phyloP scores from a whole-genome alignment of 2,329 filamentous ascomycete species.

The Fusarium metavorans region DNA sequence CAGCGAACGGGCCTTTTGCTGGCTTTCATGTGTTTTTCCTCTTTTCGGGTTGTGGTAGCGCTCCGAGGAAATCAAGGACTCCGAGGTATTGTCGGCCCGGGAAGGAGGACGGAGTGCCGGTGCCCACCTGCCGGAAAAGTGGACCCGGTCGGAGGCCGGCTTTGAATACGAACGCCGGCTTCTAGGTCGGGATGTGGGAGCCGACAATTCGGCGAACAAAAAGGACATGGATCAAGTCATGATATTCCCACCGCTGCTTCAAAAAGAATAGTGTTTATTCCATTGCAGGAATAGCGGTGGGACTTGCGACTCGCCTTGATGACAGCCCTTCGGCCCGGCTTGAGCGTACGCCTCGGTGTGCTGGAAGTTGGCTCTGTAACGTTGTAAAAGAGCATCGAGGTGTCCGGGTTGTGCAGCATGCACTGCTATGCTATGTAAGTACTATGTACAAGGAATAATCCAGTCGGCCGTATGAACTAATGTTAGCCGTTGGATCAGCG shows the following conservation, averaged over 20 bases:
- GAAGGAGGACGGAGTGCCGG: background rate
- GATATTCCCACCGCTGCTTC: background rate
- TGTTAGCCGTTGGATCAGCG: constrained; percentile 8
- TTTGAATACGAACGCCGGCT: background rate
- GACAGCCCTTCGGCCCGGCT: background rate
- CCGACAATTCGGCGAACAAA: background rate
- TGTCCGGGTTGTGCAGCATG: background rate
- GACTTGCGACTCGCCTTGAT: background rate
- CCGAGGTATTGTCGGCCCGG: background rate
- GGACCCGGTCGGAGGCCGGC: background rate
- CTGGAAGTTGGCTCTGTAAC: background rate
- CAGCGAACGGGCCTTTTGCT: background rate
- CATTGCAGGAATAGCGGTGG: background rate
- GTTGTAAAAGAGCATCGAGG: background rate
- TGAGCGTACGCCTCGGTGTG: background rate
- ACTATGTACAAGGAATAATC: background rate
- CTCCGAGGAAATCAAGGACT: background rate
- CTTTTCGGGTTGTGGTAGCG: background rate
- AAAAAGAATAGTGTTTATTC: background rate
- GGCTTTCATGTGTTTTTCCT: background rate
- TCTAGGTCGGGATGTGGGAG: background rate
- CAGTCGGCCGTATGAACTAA: background rate
- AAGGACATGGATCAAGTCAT: background rate
- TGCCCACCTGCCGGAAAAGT: background rate
- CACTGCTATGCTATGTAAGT: background rate